phyloP scores from a whole-genome alignment of 306 rosid species.

The Citrullus amarus region DNA sequence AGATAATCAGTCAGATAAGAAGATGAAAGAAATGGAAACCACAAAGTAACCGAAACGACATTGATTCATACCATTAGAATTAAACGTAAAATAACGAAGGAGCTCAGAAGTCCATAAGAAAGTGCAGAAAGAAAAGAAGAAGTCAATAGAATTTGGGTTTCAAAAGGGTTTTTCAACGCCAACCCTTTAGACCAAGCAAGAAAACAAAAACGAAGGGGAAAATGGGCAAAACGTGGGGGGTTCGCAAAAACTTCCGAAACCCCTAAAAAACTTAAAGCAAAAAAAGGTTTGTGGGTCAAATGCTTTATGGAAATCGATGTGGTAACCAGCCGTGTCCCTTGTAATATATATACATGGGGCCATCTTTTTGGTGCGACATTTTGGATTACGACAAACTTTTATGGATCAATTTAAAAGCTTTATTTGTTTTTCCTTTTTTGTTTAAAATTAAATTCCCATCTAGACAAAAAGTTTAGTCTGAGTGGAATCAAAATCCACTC shows the following conservation, averaged over 20 bases:
- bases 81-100: not conserved
- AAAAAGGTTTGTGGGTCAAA: not conserved
- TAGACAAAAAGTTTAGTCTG: not conserved
- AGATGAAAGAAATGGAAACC: not conserved
- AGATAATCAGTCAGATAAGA: not conserved
- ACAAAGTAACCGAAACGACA: not conserved
- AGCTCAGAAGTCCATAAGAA: not conserved
- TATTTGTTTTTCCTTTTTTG: not conserved
- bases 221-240: not conserved
- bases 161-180: not conserved
- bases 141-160: not conserved
- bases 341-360: not conserved
- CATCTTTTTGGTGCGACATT: not conserved
- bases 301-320: not conserved
- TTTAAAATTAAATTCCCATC: not conserved
- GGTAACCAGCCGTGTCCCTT: not conserved
- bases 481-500: not conserved
- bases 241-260: not conserved
- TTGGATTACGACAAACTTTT: constrained; percentile 2
- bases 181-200: not conserved
- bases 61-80: not conserved
- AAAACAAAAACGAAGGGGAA: not conserved
- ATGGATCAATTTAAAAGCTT: not conserved
- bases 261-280: not conserved
- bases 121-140: not conserved